Evolutionary conservation across 331 rosid species (phyloP).

Genomic region (Arachis monticola): DNA sequence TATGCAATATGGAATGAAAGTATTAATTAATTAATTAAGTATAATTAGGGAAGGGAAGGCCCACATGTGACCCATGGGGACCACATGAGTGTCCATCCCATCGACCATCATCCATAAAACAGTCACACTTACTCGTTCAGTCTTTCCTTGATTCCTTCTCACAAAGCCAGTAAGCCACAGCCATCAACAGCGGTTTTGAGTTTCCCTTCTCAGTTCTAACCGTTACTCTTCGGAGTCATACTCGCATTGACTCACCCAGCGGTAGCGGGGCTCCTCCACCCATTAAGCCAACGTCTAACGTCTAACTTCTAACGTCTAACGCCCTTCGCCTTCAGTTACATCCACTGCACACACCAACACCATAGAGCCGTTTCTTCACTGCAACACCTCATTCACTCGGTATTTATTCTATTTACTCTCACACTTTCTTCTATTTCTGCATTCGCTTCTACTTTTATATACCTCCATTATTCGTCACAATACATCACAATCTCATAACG

Average conservation of each 20-base stretch:
- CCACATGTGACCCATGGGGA: background rate
- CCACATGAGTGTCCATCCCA: slow-evolving; percentile 34
- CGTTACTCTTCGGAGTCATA: background rate
- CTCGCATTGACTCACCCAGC: background rate
- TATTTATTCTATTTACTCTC: background rate
- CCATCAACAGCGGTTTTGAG: slow-evolving; percentile 31
- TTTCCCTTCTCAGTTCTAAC: background rate
- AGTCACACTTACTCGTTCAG: background rate
- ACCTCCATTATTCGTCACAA: slow-evolving; percentile 37
- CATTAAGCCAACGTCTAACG: background rate
- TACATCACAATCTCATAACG: slow-evolving; percentile 37
- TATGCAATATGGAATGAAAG: background rate
- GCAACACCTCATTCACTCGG: background rate
- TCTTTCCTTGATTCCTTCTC: background rate
- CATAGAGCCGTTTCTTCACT: slow-evolving; percentile 42
- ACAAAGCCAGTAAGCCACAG: too few relatives aligned
- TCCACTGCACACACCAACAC: background rate
- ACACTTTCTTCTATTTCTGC: slow-evolving; percentile 30
- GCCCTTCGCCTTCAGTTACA: slow-evolving; percentile 23
- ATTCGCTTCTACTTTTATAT: slow-evolving; percentile 44
- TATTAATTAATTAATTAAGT: too few relatives aligned
- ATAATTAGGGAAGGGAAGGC: background rate
- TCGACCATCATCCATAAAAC: slow-evolving; percentile 4
- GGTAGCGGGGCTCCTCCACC: background rate
- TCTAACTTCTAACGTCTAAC: background rate